Conservation (phyloP, 208 protist genomes). For the Angomonas desouzai region DNA sequence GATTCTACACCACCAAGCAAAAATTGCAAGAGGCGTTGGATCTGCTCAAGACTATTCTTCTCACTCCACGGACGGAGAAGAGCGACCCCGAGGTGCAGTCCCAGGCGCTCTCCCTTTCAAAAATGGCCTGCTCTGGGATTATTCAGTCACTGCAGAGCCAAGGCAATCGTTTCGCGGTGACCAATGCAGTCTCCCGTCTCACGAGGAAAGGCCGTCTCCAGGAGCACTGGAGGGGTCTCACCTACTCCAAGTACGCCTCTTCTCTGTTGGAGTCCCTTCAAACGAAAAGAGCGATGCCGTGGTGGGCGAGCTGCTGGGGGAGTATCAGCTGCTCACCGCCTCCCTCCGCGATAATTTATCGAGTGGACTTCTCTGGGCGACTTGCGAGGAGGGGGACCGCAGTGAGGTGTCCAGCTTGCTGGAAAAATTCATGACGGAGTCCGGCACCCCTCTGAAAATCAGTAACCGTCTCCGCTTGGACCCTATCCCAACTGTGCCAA, state of each 20-base stretch:
- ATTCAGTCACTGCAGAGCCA: slow-evolving; percentile 72
- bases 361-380: slow-evolving; percentile 71
- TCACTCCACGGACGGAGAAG: slow-evolving; percentile 55
- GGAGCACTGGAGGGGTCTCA: slow-evolving; percentile 76
- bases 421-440: slow-evolving; percentile 32
- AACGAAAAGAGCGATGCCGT: slow-evolving; percentile 23
- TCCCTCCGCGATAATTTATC: slow-evolving; percentile 45
- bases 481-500: slow-evolving; percentile 16
- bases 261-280: slow-evolving; percentile 68
- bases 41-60: slow-evolving; percentile 58
- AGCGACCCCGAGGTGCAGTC: slow-evolving; percentile 64
- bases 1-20: slow-evolving; percentile 86
- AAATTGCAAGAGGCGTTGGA: slow-evolving; percentile 74
- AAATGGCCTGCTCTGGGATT: slow-evolving; percentile 55
- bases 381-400: slow-evolving; percentile 65
- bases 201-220: slow-evolving; percentile 52
- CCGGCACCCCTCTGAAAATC: slow-evolving; percentile 19
- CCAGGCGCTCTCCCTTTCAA: slow-evolving; percentile 60
- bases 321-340: slow-evolving; percentile 34
- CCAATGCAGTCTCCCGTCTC: slow-evolving; percentile 53
- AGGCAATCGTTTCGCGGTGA: slow-evolving; percentile 70
- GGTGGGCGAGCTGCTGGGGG: slow-evolving; percentile 33
- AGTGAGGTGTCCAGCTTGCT: slow-evolving; percentile 52
- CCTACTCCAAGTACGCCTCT: slow-evolving; percentile 55
- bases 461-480: slow-evolving; percentile 19